Evolutionary conservation across 176 grass and related monocot species (phyloP).

Genomic region (Lolium multiflorum): DNA sequence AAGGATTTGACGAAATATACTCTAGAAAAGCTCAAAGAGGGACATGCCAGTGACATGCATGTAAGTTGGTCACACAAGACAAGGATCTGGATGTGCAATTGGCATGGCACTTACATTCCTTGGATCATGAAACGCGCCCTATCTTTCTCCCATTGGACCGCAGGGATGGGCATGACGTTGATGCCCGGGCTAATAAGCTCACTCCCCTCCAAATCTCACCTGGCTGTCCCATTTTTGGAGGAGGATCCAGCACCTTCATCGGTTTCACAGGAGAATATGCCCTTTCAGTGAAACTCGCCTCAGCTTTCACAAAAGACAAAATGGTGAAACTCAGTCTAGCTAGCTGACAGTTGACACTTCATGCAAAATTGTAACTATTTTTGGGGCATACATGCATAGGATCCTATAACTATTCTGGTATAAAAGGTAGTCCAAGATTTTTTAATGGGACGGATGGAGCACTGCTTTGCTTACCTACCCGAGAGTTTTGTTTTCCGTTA

Average conservation of each 20-base stretch:
- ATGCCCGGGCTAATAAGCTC: slow-evolving; percentile 39
- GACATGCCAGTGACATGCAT: not conserved
- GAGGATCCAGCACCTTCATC: slow-evolving; percentile 29
- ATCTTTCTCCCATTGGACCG: slow-evolving; percentile 46
- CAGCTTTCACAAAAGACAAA: slow-evolving; percentile 11
- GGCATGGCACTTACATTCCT: slow-evolving; percentile 44
- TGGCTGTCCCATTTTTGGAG: slow-evolving; percentile 40
- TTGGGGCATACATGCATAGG: not conserved
- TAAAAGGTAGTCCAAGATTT: not conserved
- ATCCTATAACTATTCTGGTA: not conserved
- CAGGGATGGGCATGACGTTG: slow-evolving; percentile 61
- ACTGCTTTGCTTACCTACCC: too few relatives aligned
- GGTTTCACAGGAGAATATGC: slow-evolving; percentile 48
- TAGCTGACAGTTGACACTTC: not conserved
- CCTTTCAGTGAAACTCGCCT: not conserved
- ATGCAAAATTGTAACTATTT: not conserved
- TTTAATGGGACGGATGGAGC: too few relatives aligned
- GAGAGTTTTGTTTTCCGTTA: too few relatives aligned
- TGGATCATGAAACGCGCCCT: slow-evolving; percentile 15
- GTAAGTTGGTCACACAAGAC: slow-evolving; percentile 9
- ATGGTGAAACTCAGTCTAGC: not conserved
- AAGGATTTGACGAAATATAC: not conserved
- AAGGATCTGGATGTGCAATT: slow-evolving; percentile 47
- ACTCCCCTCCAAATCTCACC: slow-evolving; percentile 47
- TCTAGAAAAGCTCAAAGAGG: not conserved